A percentile compares a stretch with the other conserved stretches of the same genome.
Conservation (phyloP, 371 early-diverging fungal species). For the Batrachochytrium dendrobatidis region DNA sequence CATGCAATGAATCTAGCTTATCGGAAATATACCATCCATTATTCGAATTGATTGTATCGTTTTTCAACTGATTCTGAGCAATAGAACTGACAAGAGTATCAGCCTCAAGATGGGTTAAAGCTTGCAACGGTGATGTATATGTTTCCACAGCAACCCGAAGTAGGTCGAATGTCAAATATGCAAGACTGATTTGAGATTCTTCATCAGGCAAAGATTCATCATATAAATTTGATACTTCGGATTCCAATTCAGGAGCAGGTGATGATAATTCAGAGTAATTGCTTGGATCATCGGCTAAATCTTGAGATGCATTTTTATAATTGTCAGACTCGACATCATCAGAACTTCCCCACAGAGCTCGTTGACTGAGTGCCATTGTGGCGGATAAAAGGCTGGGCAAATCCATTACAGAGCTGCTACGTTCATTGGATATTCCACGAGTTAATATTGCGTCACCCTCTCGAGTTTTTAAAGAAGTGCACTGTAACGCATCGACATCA, state of each 20-base stretch:
- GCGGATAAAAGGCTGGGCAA: constrained; percentile 24
- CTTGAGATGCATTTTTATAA: background rate
- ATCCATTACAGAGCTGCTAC: constrained; percentile 20
- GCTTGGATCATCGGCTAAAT: background rate
- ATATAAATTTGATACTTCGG: background rate
- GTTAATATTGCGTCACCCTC: too few relatives aligned
- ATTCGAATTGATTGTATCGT: too few relatives aligned
- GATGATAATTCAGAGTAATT: background rate
- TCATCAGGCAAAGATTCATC: background rate
- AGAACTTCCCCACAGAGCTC: background rate
- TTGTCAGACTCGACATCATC: background rate
- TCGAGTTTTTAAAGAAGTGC: too few relatives aligned
- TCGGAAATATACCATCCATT: too few relatives aligned
- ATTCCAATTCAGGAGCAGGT: background rate
- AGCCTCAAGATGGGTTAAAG: too few relatives aligned
- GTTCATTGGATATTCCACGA: too few relatives aligned
- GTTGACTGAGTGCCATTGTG: constrained; percentile 4
- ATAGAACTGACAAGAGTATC: too few relatives aligned
- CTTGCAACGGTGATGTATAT: constrained; percentile 1
- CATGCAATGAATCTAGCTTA: too few relatives aligned
- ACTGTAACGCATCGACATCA: too few relatives aligned
- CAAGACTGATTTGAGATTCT: constrained; percentile 18
- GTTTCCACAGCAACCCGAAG: constrained; percentile 16
- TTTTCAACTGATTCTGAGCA: too few relatives aligned
- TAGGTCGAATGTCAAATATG: constrained; percentile 15